Conservation (phyloP, 1,284 basidiomycete species). For the Moesziomyces sp. region DNA sequence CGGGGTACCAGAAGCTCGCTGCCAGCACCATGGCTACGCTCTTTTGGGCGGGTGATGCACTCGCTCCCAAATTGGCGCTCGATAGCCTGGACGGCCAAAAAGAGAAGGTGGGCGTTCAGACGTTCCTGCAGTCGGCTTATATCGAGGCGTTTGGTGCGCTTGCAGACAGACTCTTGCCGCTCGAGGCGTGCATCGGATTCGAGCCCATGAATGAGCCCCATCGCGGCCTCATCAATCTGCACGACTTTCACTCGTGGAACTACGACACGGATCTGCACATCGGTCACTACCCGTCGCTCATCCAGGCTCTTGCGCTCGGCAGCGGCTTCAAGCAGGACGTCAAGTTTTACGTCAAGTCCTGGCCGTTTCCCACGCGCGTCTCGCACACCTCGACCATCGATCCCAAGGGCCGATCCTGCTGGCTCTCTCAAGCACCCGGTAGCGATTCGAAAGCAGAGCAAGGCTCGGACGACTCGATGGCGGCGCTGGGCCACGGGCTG, state of each 20-base stretch:
- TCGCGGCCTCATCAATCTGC: constrained; percentile 85
- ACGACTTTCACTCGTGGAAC: constrained; percentile 85
- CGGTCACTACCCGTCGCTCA: constrained; percentile 73
- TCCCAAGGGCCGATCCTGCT: constrained; percentile 50
- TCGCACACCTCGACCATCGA: constrained; percentile 54
- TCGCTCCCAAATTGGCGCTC: constrained; percentile 76
- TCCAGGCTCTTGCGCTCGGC: constrained; percentile 61
- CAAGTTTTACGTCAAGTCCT: constrained; percentile 71
- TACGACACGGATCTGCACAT: constrained; percentile 93
- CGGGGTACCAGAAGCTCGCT: constrained; percentile 65
- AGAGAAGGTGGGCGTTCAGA: constrained; percentile 73
- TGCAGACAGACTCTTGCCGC: constrained; percentile 76
- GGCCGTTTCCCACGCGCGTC: constrained; percentile 62
- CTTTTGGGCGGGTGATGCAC: constrained; percentile 71
- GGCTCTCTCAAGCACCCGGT: constrained; percentile 21
- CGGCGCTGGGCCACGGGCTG: not conserved
- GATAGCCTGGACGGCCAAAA: not conserved
- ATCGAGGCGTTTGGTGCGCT: constrained; percentile 81
- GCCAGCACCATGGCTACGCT: constrained; percentile 69
- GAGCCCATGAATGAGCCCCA: constrained; percentile 96
- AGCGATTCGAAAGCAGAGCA: constrained; percentile 58
- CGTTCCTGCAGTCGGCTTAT: constrained; percentile 84
- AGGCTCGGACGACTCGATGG: constrained; percentile 68
- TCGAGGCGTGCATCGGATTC: constrained; percentile 87
- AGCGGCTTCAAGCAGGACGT: constrained; percentile 67